Evolutionary conservation across 2,329 filamentous ascomycete genomes (phyloP), one percentile per base, ranked within the genome.

Genomic region (Paraphaeosphaeria minitans): DNA sequence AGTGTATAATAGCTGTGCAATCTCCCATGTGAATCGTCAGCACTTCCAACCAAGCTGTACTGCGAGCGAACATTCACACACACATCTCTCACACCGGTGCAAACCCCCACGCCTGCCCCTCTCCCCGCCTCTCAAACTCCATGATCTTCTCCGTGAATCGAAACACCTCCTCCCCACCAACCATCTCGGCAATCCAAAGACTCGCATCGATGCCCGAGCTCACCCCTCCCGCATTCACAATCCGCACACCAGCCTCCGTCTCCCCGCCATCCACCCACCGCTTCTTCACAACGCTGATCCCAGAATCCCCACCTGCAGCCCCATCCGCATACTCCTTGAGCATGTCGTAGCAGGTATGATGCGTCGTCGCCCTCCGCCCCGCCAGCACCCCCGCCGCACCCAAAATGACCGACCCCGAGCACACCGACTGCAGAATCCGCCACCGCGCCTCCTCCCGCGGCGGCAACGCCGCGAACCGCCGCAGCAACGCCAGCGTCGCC

Each of bases 361-460:
- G 78, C 21, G 78, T 80, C 1, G 78, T 79, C 1, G 70, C 70
- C 5, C 67, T 74, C 49, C 75, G 67, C 12, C 71, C 72, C 3
- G 66, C 64, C 13, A 80, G 53, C 4, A 79, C 59, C 1, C 77
- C 76, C 2, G 77, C 66, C 3, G 75, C 75, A 16, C 73, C 78
- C 1, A 80, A 62, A 0, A 80, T 53, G 2, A 79, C 58, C 0
- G 75, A 66, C 1, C 78, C 78, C 1, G 77, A 78, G 62, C 78
- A 80, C 5, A 80, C 72, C 4, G 76, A 78, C 47, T 79, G 72
- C 12, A 80, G 22, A 14, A 78, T 60, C 0, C 78, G 62, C 4
- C 66, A 64, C 4, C 62, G 69, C 0, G 60, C 57, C 37, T 67
- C 70, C 3, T 69, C 29, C 9, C 68, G 54, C 14, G 72, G 71